These are phyloP conservation scores for Aureobasidium sp. DNA, from an alignment of 2,329 filamentous ascomycete genomes.

Conservation along the genomic window DNA sequence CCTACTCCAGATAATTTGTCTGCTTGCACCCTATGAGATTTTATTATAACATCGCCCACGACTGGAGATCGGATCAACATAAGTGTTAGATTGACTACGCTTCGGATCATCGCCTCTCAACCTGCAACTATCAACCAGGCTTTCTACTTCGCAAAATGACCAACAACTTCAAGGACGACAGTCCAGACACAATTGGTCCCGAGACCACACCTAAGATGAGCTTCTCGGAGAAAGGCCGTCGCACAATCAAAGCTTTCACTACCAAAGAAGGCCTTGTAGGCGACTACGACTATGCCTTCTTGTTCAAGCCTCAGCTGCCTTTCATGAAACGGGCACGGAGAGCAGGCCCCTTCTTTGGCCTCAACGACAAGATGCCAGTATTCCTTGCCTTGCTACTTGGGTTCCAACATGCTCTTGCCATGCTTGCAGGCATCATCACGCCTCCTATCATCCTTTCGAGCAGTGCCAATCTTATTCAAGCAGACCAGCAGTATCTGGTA, in stretches of 20 bases:
- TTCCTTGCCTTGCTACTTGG: slow-evolving; percentile 65
- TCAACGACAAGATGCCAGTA: slow-evolving; percentile 69
- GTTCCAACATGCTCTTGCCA: slow-evolving; percentile 69
- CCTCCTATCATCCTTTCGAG: slow-evolving; percentile 65
- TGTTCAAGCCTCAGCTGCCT: slow-evolving; percentile 74
- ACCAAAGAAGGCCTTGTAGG: slow-evolving; percentile 66
- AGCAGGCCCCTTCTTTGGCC: slow-evolving; percentile 73
- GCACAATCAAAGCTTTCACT: slow-evolving; percentile 37
- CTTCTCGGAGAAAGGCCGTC: slow-evolving; percentile 31
- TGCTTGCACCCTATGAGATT: slow-evolving; percentile 16
- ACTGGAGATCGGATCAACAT: slow-evolving; percentile 18
- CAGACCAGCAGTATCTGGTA: slow-evolving; percentile 65
- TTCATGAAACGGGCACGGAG: slow-evolving; percentile 59
- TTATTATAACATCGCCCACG: slow-evolving; percentile 17
- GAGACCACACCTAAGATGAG: slow-evolving; percentile 32
- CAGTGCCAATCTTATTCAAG: slow-evolving; percentile 53
- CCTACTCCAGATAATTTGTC: neutral
- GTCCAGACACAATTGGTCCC: slow-evolving; percentile 38
- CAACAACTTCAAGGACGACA: slow-evolving; percentile 28
- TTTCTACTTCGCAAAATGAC: neutral
- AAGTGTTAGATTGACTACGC: neutral
- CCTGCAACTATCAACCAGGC: neutral
- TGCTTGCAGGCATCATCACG: slow-evolving; percentile 61
- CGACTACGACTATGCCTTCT: slow-evolving; percentile 80
- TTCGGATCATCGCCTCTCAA: neutral